phyloP scores from a whole-genome alignment of 306 rosid genomes.

The Dryas drummondii region DNA sequence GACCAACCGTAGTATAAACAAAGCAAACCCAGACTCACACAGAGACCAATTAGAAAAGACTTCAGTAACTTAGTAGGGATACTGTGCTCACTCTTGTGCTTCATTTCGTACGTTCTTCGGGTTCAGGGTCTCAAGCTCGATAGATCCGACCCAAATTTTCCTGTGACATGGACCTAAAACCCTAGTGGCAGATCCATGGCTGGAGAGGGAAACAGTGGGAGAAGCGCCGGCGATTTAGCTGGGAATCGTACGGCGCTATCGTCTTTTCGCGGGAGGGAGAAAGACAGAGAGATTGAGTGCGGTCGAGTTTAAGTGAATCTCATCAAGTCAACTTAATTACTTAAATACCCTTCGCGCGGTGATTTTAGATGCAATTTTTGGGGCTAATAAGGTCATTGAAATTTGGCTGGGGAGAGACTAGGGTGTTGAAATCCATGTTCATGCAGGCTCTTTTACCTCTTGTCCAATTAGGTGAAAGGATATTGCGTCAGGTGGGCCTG shows the following conservation, averaged over 20 bases:
- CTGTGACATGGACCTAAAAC: neutral
- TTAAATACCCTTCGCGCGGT: neutral
- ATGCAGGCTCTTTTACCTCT: too few species aligned
- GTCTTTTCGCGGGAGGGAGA: conserved; percentile 29
- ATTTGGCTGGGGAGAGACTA: neutral
- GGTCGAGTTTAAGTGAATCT: neutral
- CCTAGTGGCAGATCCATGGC: neutral
- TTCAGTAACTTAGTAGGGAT: conserved; percentile 30
- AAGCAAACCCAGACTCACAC: conserved; percentile 34
- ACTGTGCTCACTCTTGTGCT: conserved; percentile 33
- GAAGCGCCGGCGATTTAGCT: neutral
- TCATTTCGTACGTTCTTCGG: conserved; percentile 29
- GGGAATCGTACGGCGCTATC: neutral
- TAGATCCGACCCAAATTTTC: neutral
- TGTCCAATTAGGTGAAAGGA: too few species aligned
- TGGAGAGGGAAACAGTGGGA: neutral
- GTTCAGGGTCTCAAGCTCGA: neutral
- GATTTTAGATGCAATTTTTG: neutral
- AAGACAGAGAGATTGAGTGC: neutral
- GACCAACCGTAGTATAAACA: conserved; percentile 48
- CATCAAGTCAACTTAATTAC: neutral
- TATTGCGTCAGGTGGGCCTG: too few species aligned
- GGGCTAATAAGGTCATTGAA: neutral
- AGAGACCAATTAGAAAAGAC: conserved; percentile 29
- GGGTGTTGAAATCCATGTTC: too few species aligned